Evolutionary conservation across 345 rosid species (phyloP).

Genomic region (Aquilaria yunnanensis): DNA sequence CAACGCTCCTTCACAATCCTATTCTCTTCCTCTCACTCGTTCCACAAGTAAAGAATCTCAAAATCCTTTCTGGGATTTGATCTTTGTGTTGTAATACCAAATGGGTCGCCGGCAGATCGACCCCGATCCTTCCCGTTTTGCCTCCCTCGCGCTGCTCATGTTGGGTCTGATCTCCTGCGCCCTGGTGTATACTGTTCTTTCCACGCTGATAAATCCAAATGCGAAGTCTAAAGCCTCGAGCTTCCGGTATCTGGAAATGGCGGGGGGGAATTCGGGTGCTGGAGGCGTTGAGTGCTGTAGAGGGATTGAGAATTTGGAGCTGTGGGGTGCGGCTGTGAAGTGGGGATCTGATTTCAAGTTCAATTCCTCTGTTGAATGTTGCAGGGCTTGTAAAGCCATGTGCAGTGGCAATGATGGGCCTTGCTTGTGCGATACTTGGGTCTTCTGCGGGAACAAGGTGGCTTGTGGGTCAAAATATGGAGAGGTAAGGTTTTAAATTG

Average conservation of each 20-base stretch:
- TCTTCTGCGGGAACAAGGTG: constrained; percentile 67
- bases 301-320: constrained; percentile 80
- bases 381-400: constrained; percentile 86
- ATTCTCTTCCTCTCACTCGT: background rate
- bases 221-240: constrained; percentile 7
- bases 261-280: constrained; percentile 14
- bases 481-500: constrained; percentile 47
- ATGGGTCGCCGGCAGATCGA: constrained; percentile 71
- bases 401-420: constrained; percentile 85
- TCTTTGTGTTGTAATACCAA: constrained; percentile 11
- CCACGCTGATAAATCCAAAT: constrained; percentile 34
- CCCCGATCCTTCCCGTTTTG: constrained; percentile 47
- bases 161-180: constrained; percentile 54
- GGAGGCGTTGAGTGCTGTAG: constrained; percentile 56
- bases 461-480: constrained; percentile 85
- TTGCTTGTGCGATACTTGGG: constrained; percentile 97
- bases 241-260: constrained; percentile 11
- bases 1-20: constrained; percentile 8
- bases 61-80: constrained; percentile 12
- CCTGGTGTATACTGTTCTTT: constrained; percentile 62
- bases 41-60: constrained; percentile 5
- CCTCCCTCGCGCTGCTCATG: constrained; percentile 42
- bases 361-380: constrained; percentile 61
- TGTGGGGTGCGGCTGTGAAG: constrained; percentile 97
- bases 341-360: constrained; percentile 96